Percentiles rank a stretch among this genome's conserved stretches.
phyloP scores from a whole-genome alignment of 352 stramenopile genomes.

The Pythium aristosporum region DNA sequence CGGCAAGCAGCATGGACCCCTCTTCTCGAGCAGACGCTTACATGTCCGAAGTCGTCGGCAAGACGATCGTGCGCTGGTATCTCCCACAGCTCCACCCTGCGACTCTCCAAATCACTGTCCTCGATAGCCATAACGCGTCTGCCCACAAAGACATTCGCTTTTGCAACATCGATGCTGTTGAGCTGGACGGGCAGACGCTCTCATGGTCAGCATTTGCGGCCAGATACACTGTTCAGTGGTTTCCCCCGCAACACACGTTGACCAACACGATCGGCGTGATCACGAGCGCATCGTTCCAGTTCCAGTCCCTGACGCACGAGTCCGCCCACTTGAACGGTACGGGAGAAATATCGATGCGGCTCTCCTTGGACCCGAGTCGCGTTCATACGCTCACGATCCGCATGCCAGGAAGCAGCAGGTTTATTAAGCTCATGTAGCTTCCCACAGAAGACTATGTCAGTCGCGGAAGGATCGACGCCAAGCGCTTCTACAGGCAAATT shows the following conservation, averaged over 20 bases:
- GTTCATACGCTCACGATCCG: not conserved
- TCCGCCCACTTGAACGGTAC: not conserved
- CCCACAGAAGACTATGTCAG: not conserved
- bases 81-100: not conserved
- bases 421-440: not conserved
- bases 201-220: not conserved
- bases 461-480: not conserved
- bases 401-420: not conserved
- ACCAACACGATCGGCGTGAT: not conserved
- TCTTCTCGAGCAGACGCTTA: not conserved
- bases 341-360: not conserved
- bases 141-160: not conserved
- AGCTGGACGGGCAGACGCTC: not conserved
- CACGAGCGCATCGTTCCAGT: not conserved
- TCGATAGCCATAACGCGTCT: not conserved
- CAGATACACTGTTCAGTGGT: not conserved
- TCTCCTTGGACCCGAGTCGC: not conserved
- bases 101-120: not conserved
- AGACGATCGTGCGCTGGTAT: not conserved
- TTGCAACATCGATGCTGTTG: not conserved
- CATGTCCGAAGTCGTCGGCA: not conserved
- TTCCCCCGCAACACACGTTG: not conserved
- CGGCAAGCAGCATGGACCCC: not conserved
- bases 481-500: not conserved
- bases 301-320: not conserved